These are phyloP conservation scores for Colletotrichum lupini DNA, from an alignment of 2,329 filamentous ascomycete genomes.

Conservation along the genomic window DNA sequence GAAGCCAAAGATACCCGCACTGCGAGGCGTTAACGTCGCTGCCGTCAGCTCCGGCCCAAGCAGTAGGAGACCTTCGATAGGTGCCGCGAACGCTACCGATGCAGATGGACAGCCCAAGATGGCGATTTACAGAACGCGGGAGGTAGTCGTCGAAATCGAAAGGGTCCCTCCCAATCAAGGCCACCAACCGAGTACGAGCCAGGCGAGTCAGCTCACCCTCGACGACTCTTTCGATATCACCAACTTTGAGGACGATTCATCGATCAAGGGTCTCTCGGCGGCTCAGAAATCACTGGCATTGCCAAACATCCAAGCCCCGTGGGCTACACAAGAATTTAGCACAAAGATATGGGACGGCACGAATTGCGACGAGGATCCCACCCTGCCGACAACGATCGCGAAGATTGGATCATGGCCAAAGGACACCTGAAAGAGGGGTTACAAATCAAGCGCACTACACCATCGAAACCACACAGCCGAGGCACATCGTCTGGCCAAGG, in stretches of 20 bases:
- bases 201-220: not conserved
- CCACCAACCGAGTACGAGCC: not conserved
- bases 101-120: conserved; percentile 28
- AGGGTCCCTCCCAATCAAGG: not conserved
- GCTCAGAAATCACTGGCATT: conserved; percentile 16
- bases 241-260: not conserved
- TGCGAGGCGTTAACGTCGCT: conserved; percentile 15
- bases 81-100: not conserved
- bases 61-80: not conserved
- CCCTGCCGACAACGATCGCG: conserved; percentile 16
- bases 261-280: not conserved
- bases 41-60: conserved; percentile 13
- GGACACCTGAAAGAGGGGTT: not conserved
- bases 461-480: not conserved
- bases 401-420: conserved; percentile 18
- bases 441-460: not conserved
- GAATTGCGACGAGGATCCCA: conserved; percentile 28
- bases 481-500: not conserved
- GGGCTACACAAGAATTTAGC: conserved; percentile 24
- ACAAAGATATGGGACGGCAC: conserved; percentile 32
- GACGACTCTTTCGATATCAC: not conserved
- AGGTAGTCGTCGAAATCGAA: conserved; percentile 29
- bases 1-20: not conserved
- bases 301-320: conserved; percentile 19
- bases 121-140: conserved; percentile 25